Percentiles rank a stretch among this genome's conserved stretches.
phyloP scores from a whole-genome alignment of 2,329 filamentous ascomycete genomes.

The Lasiodiplodia hormozganensis region DNA sequence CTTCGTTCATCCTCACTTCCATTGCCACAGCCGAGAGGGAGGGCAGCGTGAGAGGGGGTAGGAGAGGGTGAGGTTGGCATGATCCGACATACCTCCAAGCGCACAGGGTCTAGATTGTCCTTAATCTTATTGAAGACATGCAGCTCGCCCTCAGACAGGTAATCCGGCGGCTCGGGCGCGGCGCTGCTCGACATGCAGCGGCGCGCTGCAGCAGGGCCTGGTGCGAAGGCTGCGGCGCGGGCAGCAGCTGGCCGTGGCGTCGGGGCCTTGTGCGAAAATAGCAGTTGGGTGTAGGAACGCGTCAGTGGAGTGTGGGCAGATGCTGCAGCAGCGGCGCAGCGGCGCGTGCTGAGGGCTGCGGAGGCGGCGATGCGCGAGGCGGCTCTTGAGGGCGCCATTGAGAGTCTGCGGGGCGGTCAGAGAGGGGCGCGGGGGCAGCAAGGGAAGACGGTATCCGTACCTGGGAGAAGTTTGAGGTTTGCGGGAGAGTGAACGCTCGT shows the following conservation, averaged over 20 bases:
- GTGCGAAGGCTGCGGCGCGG: background rate
- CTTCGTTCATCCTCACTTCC: background rate
- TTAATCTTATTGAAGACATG: conserved; percentile 57
- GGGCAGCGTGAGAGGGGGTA: background rate
- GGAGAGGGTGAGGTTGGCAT: background rate
- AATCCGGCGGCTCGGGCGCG: conserved; percentile 51
- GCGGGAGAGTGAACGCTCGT: background rate
- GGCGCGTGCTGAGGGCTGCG: conserved; percentile 15
- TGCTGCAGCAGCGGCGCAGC: conserved; percentile 10
- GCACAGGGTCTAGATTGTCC: conserved; percentile 49
- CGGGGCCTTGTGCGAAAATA: conserved; percentile 1
- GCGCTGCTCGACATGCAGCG: conserved; percentile 1
- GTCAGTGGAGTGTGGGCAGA: background rate
- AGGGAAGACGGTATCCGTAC: background rate
- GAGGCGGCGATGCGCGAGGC: conserved; percentile 13
- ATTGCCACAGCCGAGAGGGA: background rate
- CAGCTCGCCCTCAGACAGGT: conserved; percentile 54
- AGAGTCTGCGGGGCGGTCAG: conserved; percentile 8
- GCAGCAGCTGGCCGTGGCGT: background rate
- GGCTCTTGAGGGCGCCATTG: conserved; percentile 25
- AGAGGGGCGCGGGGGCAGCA: background rate
- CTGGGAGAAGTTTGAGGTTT: conserved; percentile 7
- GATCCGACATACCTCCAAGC: conserved; percentile 51
- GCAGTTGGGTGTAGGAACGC: conserved; percentile 12
- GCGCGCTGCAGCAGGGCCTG: conserved; percentile 4